These are phyloP conservation scores for Alternaria gaisen DNA, from an alignment of 2,329 filamentous ascomycete genomes.

Conservation along the genomic window DNA sequence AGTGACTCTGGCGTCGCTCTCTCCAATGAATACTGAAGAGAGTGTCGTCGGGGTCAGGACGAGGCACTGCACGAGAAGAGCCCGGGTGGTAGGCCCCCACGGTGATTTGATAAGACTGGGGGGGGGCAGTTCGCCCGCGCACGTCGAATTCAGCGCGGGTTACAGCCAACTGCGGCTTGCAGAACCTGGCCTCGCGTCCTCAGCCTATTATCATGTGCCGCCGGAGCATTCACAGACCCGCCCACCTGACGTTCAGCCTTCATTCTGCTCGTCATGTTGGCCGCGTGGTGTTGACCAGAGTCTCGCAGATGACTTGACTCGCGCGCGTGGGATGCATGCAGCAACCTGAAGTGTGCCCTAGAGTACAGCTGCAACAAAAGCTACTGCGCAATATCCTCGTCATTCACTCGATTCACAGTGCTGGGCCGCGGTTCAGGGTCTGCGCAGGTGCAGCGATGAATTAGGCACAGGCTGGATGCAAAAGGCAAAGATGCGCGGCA, in stretches of 20 bases:
- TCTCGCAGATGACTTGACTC: constrained; percentile 15
- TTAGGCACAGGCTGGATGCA: background rate
- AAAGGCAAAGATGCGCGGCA: constrained; percentile 8
- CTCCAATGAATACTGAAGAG: constrained; percentile 11
- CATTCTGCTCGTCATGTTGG: background rate
- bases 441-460: background rate
- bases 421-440: constrained; percentile 2
- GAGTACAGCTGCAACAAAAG: background rate
- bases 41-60: constrained; percentile 14
- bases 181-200: constrained; percentile 5
- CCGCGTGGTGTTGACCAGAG: background rate
- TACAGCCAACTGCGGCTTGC: constrained; percentile 6
- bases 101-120: constrained; percentile 28
- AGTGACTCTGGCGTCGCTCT: constrained; percentile 9
- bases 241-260: constrained; percentile 11
- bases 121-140: constrained; percentile 15
- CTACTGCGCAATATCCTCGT: constrained; percentile 3
- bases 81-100: constrained; percentile 23
- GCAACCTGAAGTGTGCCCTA: background rate
- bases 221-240: background rate
- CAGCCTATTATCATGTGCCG: constrained; percentile 16
- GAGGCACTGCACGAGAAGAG: constrained; percentile 20
- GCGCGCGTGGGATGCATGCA: background rate
- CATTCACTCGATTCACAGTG: background rate
- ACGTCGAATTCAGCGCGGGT: constrained; percentile 12